Evolutionary conservation across 352 stramenopile species (phyloP).

Genomic region (Phytopythium kandeliae): DNA sequence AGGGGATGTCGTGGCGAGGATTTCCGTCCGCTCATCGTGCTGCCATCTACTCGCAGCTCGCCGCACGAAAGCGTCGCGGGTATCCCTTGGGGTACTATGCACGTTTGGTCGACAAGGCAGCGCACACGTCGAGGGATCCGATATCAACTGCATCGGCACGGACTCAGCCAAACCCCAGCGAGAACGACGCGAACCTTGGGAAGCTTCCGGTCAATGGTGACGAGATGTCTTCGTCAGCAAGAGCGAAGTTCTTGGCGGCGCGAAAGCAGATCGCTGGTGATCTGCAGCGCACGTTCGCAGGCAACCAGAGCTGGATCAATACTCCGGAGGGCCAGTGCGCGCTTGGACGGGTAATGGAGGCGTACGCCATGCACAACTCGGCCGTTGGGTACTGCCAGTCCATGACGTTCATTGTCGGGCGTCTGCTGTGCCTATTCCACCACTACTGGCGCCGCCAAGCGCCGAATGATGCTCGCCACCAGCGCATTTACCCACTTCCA

Average conservation of each 20-base stretch:
- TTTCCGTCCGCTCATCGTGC: conserved; percentile 37
- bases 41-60: conserved; percentile 41
- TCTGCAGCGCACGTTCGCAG: conserved; percentile 63
- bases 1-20: conserved; percentile 37
- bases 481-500: conserved; percentile 1
- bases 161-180: conserved; percentile 3
- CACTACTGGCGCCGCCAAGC: neutral
- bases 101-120: conserved; percentile 2
- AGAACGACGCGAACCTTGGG: neutral
- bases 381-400: conserved; percentile 85
- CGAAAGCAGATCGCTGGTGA: conserved; percentile 58
- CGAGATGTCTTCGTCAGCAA: neutral
- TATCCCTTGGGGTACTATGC: conserved; percentile 31
- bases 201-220: neutral
- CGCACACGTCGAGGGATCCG: neutral
- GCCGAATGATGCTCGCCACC: neutral
- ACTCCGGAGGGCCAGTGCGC: conserved; percentile 28
- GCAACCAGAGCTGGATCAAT: conserved; percentile 63
- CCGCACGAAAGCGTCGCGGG: conserved; percentile 13
- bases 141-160: neutral
- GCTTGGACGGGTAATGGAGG: conserved; percentile 63
- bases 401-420: conserved; percentile 86
- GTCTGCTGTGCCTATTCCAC: conserved; percentile 59
- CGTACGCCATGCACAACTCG: conserved; percentile 77
- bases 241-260: conserved; percentile 22